Evolutionary conservation across 176 grass and related monocot genomes (phyloP).

Genomic region (Alopecurus myosuroides): DNA sequence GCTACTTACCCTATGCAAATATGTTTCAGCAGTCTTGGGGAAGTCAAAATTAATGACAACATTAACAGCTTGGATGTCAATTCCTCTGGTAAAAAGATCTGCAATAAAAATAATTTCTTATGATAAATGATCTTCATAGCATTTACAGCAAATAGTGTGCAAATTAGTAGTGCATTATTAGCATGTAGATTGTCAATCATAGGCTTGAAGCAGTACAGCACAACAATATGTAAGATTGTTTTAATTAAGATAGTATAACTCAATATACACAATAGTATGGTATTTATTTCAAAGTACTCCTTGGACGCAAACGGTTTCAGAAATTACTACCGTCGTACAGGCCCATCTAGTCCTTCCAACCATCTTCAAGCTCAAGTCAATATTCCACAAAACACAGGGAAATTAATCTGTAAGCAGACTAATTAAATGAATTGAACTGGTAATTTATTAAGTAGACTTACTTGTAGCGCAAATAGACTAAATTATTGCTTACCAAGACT

Average conservation of each 20-base stretch:
- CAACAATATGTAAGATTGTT: background rate
- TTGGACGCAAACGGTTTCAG: background rate
- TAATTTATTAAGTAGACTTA: background rate
- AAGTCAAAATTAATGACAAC: conserved; percentile 99
- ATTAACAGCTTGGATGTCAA: conserved; percentile 96
- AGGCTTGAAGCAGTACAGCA: background rate
- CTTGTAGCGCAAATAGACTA: background rate
- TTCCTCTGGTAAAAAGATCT: conserved; percentile 98
- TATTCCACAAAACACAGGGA: background rate
- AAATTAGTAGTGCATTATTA: background rate
- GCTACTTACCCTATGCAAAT: conserved; percentile 77
- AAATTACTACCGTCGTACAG: background rate
- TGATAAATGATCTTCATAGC: background rate
- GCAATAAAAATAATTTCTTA: conserved; percentile 8
- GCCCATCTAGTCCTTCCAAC: background rate
- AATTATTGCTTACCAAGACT: background rate
- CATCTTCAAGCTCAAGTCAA: background rate
- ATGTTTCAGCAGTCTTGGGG: conserved; percentile 83
- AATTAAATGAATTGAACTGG: background rate
- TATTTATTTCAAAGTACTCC: background rate
- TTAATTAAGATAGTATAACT: background rate
- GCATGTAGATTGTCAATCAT: background rate
- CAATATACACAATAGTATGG: background rate
- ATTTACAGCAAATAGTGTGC: background rate
- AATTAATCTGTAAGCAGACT: background rate